These are phyloP conservation scores for Anthoceros angustus DNA, from an alignment of 225 moss, liverwort and hornwort species.

Conservation along the genomic window DNA sequence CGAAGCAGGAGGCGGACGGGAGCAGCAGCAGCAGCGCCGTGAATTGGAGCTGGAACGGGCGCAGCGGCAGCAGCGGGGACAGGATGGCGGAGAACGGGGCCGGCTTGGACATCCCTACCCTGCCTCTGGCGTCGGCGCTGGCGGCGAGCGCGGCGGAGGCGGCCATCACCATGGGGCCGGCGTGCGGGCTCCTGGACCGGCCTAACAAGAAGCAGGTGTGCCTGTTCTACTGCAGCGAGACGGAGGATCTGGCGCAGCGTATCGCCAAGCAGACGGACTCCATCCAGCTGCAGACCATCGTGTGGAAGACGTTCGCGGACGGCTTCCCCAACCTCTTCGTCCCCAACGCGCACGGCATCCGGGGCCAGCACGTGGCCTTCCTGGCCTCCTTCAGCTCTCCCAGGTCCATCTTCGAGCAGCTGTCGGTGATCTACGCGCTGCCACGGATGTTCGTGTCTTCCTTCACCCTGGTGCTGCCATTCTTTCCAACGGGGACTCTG, in stretches of 20 bases:
- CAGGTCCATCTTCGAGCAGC: slow-evolving; percentile 83
- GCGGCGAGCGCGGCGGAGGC: slow-evolving; percentile 28
- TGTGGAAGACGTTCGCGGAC: slow-evolving; percentile 75
- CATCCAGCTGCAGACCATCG: slow-evolving; percentile 67
- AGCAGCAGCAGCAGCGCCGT: neutral
- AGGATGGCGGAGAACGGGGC: slow-evolving; percentile 1
- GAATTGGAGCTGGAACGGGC: neutral
- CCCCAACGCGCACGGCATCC: slow-evolving; percentile 90
- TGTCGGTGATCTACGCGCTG: slow-evolving; percentile 90
- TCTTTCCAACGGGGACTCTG: slow-evolving; percentile 93
- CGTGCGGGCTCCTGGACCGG: slow-evolving; percentile 23
- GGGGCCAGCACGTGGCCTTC: slow-evolving; percentile 95
- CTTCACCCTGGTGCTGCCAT: slow-evolving; percentile 88
- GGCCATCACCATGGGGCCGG: slow-evolving; percentile 17
- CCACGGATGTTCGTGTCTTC: slow-evolving; percentile 96
- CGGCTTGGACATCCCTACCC: slow-evolving; percentile 28
- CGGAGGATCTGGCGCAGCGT: slow-evolving; percentile 82
- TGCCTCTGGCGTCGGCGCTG: slow-evolving; percentile 31
- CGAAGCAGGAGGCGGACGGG: neutral
- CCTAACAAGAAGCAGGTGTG: slow-evolving; percentile 37
- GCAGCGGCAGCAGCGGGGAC: neutral
- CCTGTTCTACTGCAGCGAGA: slow-evolving; percentile 79
- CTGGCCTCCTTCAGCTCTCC: slow-evolving; percentile 86
- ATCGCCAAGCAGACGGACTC: slow-evolving; percentile 91
- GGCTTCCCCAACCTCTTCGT: slow-evolving; percentile 96